Percentiles rank a stretch among this genome's conserved stretches.
These are phyloP conservation scores for Leccinum griseonigrum DNA, from an alignment of 1,284 basidiomycete species.

Conservation along the genomic window DNA sequence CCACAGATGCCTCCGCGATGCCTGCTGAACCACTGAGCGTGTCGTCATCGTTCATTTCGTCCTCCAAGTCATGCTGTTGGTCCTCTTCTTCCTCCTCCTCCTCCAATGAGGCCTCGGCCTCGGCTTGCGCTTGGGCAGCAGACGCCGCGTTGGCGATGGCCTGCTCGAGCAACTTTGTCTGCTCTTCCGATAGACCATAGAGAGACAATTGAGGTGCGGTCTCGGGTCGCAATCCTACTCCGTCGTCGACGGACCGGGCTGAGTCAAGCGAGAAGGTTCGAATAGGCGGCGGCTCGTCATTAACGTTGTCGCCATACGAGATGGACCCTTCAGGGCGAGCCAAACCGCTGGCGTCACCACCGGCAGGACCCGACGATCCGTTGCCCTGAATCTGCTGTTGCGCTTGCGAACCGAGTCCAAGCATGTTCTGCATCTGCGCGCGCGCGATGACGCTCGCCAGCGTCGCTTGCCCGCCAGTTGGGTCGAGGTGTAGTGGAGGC, in stretches of 20 bases:
- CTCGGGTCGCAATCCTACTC: background rate
- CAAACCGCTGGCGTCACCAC: background rate
- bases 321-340: conserved; percentile 16
- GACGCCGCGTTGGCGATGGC: conserved; percentile 68
- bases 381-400: conserved; percentile 11
- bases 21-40: conserved; percentile 9
- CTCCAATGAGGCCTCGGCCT: conserved; percentile 68
- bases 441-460: conserved; percentile 65
- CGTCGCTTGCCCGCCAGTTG: conserved; percentile 55
- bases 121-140: conserved; percentile 70
- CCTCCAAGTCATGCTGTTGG: conserved; percentile 32
- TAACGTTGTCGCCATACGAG: background rate
- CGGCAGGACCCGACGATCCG: conserved; percentile 2
- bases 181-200: conserved; percentile 68
- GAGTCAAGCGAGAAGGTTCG: conserved; percentile 14
- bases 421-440: conserved; percentile 49
- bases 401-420: background rate
- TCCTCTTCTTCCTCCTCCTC: conserved; percentile 47
- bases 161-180: conserved; percentile 61
- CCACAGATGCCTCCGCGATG: conserved; percentile 2
- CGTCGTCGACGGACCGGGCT: conserved; percentile 9
- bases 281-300: conserved; percentile 2
- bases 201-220: conserved; percentile 46
- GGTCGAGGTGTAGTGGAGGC: conserved; percentile 37
- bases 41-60: conserved; percentile 16